Base-by-base conservation (phyloP, 164 flowering plant genomes). In the Stephania japonica region DNA sequence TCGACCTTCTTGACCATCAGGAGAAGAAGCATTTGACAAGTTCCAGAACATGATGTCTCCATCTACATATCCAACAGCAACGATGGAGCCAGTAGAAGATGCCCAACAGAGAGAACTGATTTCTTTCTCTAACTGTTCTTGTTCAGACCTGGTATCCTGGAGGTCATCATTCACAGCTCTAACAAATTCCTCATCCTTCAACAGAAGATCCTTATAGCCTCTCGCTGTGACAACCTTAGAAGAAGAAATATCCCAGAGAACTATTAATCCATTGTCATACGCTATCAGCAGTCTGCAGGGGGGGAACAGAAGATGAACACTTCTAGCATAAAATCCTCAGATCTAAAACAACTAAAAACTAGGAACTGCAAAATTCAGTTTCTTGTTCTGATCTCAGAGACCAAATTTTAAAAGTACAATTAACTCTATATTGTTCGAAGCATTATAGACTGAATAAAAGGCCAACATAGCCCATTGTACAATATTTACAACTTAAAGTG, bases 81-180 rank as follows among this genome's bases (percentile, higher is more conserved):
- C 81, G 81, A 88, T 80, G 53, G 96, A 88, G 61, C 98, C 97
- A 86, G 71, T 78, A 25, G 86, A 74, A 76, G 98, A 94, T 80
- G 88, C 97, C 98, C 97, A 94, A 82, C 96, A 90, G 75, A 90
- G 87, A 77, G 97, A 88, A 79, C 90, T 89, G 71, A 94, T 92
- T 81, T 92, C 94, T 83, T 92, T 90, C 72, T 90, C 98, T 75
- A 78, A 87, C 67, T 88, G 78, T 56, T 84, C 78, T 69, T 79
- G 38, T 41, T 80, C 80, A 43, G 75, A 77, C 75, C 71, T 43
- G 76, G 77, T 79, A 25, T 81, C 83, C 63, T 38, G 74, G 56
- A 61, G 23, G 62, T 75, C 75, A 74, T 42, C 25, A 73, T 78
- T 78, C 47, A 61, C 77, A 72, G 74, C 80, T 75, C 65, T 79